These are phyloP conservation scores for Discostella pseudostelligera DNA, from an alignment of 108 stramenopile genomes.

Conservation along the genomic window DNA sequence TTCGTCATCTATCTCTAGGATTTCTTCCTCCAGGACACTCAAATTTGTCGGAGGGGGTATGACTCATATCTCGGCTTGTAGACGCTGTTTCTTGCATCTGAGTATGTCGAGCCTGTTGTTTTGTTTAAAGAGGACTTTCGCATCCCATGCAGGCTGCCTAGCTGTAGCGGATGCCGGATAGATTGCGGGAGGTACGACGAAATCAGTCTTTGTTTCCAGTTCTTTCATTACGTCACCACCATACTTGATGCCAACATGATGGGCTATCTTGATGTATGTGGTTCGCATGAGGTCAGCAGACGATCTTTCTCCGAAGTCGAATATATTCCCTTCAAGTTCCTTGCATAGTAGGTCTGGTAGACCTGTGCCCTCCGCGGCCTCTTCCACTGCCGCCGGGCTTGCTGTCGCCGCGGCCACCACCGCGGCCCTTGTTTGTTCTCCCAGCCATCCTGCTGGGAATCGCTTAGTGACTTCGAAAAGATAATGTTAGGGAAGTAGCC, in stretches of 20 bases:
- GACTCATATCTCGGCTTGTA: slow-evolving; percentile 2
- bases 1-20: slow-evolving; percentile 4
- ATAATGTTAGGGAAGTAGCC: slow-evolving; percentile 7
- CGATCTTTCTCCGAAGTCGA: slow-evolving; percentile 16
- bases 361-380: neutral
- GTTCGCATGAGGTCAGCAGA: slow-evolving; percentile 14
- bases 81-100: neutral
- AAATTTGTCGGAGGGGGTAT: neutral
- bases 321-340: slow-evolving; percentile 16
- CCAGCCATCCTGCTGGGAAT: neutral
- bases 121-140: slow-evolving; percentile 6
- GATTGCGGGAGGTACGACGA: slow-evolving; percentile 3
- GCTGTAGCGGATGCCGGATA: slow-evolving; percentile 3
- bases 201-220: slow-evolving; percentile 18
- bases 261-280: slow-evolving; percentile 16
- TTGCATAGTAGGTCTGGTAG: slow-evolving; percentile 4
- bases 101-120: slow-evolving; percentile 2
- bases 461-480: neutral
- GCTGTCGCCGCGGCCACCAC: slow-evolving; percentile 3
- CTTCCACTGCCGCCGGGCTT: neutral
- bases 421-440: slow-evolving; percentile 4
- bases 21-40: slow-evolving; percentile 3
- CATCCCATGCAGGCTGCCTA: slow-evolving; percentile 3
- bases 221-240: slow-evolving; percentile 24
- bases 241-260: slow-evolving; percentile 8